phyloP scores from a whole-genome alignment of 805 yeast species.

The Zygotorulaspora chibaensis region DNA sequence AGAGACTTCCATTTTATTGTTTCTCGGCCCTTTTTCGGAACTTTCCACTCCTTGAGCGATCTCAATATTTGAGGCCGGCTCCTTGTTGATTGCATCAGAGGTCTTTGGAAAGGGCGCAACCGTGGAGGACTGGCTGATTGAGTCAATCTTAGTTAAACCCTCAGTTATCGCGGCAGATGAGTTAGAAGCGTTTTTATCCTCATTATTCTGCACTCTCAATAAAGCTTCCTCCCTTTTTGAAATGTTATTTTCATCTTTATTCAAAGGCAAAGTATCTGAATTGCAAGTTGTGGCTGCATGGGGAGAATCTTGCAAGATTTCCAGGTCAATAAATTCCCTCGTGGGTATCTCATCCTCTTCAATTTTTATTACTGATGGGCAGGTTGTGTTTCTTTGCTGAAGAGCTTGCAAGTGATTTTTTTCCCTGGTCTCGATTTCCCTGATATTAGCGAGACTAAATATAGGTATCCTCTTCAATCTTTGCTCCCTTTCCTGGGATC shows the following conservation, averaged over 20 bases:
- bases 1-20: no score
- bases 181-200: no score
- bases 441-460: conserved; percentile 22
- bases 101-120: no score
- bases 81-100: not conserved
- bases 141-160: no score
- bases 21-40: not conserved
- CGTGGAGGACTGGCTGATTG: not conserved
- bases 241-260: no score
- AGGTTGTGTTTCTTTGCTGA: not conserved
- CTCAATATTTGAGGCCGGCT: not conserved
- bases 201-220: no score
- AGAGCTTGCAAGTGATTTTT: not conserved
- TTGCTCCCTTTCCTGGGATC: conserved; percentile 4
- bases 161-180: no score
- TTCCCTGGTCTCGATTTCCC: conserved; percentile 13
- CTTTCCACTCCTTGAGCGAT: not conserved
- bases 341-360: conserved; percentile 5
- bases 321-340: not conserved
- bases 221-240: no score
- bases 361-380: conserved; percentile 6
- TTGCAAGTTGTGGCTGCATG: not conserved
- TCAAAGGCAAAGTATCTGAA: no score
- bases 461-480: conserved; percentile 20
- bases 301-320: not conserved